Evolutionary conservation across 2,329 filamentous ascomycete species (phyloP).

Genomic region (Claviceps lovelessii): DNA sequence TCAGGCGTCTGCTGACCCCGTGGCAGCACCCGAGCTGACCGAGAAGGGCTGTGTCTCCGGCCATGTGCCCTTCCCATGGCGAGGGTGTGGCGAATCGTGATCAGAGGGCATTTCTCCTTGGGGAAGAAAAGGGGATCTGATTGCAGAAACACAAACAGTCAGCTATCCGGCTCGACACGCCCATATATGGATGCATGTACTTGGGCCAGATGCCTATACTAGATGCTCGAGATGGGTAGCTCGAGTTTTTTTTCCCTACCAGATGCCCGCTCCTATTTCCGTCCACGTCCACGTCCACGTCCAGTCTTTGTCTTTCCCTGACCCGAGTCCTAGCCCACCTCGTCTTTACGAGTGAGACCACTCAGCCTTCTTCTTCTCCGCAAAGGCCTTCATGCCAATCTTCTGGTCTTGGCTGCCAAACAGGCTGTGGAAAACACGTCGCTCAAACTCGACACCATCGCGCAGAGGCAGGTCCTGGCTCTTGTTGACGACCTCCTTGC

Average conservation of each 20-base stretch:
- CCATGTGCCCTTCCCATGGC: no score
- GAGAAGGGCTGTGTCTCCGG: no score
- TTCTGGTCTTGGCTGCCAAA: slow-evolving; percentile 97
- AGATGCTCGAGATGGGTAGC: not conserved
- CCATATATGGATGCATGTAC: no score
- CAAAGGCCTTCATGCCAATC: slow-evolving; percentile 91
- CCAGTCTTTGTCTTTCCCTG: no score
- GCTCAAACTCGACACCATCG: slow-evolving; percentile 90
- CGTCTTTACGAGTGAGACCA: slow-evolving; percentile 64
- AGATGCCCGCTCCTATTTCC: not conserved
- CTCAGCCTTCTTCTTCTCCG: slow-evolving; percentile 82
- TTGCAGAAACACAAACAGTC: not conserved
- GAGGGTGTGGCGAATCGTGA: no score
- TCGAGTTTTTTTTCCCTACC: no score
- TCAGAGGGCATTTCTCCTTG: no score
- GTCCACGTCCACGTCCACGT: no score
- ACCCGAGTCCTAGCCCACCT: no score
- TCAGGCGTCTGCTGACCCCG: no score
- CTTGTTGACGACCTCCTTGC: slow-evolving; percentile 98
- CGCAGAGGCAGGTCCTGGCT: slow-evolving; percentile 78
- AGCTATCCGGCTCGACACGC: no score
- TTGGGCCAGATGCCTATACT: not conserved
- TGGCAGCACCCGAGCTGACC: not conserved
- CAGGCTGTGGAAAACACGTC: slow-evolving; percentile 78
- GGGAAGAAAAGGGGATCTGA: not conserved